Conservation (phyloP, 768 basidiomycete species). For the Pholiota molesta region DNA sequence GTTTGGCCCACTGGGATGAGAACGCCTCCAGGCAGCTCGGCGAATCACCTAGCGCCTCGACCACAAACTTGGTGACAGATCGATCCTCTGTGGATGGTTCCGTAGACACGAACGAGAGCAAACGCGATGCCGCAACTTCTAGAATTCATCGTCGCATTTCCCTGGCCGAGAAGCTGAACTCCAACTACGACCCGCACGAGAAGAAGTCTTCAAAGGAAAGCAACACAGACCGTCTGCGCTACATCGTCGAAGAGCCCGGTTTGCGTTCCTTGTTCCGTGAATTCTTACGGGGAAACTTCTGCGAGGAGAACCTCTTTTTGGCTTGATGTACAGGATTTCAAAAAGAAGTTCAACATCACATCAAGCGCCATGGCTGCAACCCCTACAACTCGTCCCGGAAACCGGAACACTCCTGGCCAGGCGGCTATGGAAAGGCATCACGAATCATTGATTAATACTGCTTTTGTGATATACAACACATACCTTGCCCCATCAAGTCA, state of each 20-base stretch:
- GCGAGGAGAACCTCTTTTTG: slow-evolving; percentile 99
- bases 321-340: slow-evolving; percentile 97
- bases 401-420: slow-evolving; percentile 67
- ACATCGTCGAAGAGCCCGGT: slow-evolving; percentile 92
- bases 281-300: slow-evolving; percentile 92
- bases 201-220: slow-evolving; percentile 76
- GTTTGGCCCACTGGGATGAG: slow-evolving; percentile 84
- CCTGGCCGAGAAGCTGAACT: slow-evolving; percentile 72
- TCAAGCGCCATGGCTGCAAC: slow-evolving; percentile 80
- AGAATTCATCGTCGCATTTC: slow-evolving; percentile 82
- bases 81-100: slow-evolving; percentile 65
- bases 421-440: slow-evolving; percentile 97
- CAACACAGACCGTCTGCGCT: slow-evolving; percentile 87
- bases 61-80: slow-evolving; percentile 59
- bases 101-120: slow-evolving; percentile 33
- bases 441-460: slow-evolving; percentile 91
- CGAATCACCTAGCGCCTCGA: slow-evolving; percentile 68
- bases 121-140: slow-evolving; percentile 43
- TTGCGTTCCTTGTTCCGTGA: slow-evolving; percentile 92
- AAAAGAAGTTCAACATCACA: slow-evolving; percentile 93
- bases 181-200: slow-evolving; percentile 53
- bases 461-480: slow-evolving; percentile 91
- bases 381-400: slow-evolving; percentile 38
- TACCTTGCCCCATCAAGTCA: slow-evolving; percentile 96
- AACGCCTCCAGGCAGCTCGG: slow-evolving; percentile 34